phyloP scores from a whole-genome alignment of 2,329 filamentous ascomycete species.

The Metarhizium humberi region DNA sequence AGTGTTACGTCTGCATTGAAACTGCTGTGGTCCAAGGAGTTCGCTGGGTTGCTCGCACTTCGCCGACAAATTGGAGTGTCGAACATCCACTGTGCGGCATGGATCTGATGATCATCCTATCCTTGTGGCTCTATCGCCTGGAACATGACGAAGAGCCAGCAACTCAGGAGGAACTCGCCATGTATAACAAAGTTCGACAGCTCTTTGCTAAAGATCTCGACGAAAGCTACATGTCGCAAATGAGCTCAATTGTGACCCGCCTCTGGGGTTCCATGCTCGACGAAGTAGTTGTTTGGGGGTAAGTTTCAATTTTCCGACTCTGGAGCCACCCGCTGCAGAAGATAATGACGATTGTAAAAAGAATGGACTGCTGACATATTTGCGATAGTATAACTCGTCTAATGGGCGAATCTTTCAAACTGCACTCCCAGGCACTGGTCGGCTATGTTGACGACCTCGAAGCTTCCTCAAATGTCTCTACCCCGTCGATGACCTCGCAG shows the following conservation, averaged over 20 bases:
- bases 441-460: conserved; percentile 85
- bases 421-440: conserved; percentile 88
- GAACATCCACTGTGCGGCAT: conserved; percentile 95
- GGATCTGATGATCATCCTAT: conserved; percentile 96
- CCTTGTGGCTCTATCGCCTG: conserved; percentile 95
- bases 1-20: conserved; percentile 96
- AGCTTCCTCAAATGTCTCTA: conserved; percentile 59
- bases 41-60: conserved; percentile 95
- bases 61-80: conserved; percentile 97
- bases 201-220: conserved; percentile 87
- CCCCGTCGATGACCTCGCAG: conserved; percentile 63
- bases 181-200: conserved; percentile 88
- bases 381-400: conserved; percentile 70
- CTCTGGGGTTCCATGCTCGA: conserved; percentile 98
- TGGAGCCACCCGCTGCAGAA: background rate
- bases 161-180: conserved; percentile 71
- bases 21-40: conserved; percentile 90
- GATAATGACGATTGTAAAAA: background rate
- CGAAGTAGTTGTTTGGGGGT: conserved; percentile 99
- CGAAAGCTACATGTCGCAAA: conserved; percentile 68
- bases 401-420: conserved; percentile 96
- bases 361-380: background rate
- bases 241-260: conserved; percentile 90
- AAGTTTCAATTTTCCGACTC: conserved; percentile 37
- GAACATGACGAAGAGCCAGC: conserved; percentile 96